Conservation (phyloP, 331 rosid genomes). For the Saraca asoca region DNA sequence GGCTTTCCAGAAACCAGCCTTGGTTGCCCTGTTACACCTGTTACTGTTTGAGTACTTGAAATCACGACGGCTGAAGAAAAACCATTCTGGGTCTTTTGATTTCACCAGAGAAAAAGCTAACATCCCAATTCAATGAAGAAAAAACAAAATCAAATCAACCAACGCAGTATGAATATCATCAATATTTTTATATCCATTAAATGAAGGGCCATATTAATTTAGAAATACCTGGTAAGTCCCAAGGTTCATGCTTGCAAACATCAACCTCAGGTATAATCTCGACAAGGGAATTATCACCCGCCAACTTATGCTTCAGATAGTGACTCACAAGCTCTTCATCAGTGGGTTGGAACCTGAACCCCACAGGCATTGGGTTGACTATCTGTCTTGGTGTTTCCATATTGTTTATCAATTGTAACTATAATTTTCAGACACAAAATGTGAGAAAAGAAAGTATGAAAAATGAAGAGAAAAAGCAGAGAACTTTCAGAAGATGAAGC, state of each 20-base stretch:
- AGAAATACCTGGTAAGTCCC: slow-evolving; percentile 51
- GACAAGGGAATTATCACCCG: slow-evolving; percentile 25
- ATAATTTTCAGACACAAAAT: too few relatives aligned
- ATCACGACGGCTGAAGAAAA: slow-evolving; percentile 45
- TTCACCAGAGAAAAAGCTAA: slow-evolving; percentile 30
- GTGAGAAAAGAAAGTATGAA: too few relatives aligned
- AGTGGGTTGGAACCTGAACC: slow-evolving; percentile 58
- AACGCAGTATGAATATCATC: neutral
- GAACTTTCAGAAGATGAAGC: too few relatives aligned
- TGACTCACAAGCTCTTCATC: slow-evolving; percentile 56
- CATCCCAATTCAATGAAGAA: neutral
- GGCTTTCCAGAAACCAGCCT: slow-evolving; percentile 55
- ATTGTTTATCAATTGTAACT: too few relatives aligned
- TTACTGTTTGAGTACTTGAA: slow-evolving; percentile 28
- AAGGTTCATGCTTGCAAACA: slow-evolving; percentile 44
- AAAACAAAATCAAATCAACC: neutral
- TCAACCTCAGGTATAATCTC: slow-evolving; percentile 41
- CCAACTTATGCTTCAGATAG: slow-evolving; percentile 44
- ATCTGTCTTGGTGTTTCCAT: too few relatives aligned
- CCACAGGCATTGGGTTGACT: slow-evolving; percentile 24
- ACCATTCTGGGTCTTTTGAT: slow-evolving; percentile 49
- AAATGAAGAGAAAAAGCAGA: too few relatives aligned
- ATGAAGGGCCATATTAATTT: neutral
- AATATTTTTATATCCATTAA: neutral
- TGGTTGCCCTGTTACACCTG: slow-evolving; percentile 42